A percentile compares a stretch with the other conserved stretches of the same genome.
These are phyloP conservation scores for Lactarius sanguifluus DNA, from an alignment of 768 basidiomycete genomes.

Conservation along the genomic window DNA sequence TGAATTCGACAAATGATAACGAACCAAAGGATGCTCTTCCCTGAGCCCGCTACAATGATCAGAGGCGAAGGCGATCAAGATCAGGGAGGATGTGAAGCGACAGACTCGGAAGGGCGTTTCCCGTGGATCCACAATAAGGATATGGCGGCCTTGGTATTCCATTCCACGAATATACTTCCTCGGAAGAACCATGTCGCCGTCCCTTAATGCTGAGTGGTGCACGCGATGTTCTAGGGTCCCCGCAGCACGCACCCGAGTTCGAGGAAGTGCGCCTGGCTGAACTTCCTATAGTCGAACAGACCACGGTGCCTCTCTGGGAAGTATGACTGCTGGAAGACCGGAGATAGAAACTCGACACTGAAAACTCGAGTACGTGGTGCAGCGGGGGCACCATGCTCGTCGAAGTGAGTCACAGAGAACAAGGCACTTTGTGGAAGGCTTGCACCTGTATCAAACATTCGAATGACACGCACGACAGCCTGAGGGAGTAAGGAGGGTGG, in stretches of 20 bases:
- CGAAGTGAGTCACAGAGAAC: too few relatives aligned
- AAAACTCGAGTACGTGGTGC: background rate
- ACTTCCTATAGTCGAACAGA: conserved; percentile 45
- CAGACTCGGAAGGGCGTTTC: background rate
- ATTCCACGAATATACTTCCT: background rate
- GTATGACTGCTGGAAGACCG: too few relatives aligned
- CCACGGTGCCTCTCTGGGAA: conserved; percentile 37
- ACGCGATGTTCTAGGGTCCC: background rate
- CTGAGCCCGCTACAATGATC: background rate
- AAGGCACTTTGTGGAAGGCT: too few relatives aligned
- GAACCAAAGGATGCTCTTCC: conserved; percentile 8
- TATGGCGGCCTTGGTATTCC: background rate
- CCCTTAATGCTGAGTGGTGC: background rate
- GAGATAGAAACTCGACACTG: conserved; percentile 69
- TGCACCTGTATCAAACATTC: too few relatives aligned
- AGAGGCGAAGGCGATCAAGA: background rate
- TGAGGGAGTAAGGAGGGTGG: too few relatives aligned
- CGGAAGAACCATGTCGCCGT: background rate
- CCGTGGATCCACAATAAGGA: conserved; percentile 10
- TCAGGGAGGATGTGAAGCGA: background rate
- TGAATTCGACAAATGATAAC: background rate
- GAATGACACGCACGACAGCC: background rate
- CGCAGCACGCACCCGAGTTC: conserved; percentile 64
- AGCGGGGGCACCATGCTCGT: too few relatives aligned
- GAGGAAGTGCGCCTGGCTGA: conserved; percentile 54